Base-by-base conservation (phyloP, 163 green algal genomes). In the Scenedesmus sp. region DNA sequence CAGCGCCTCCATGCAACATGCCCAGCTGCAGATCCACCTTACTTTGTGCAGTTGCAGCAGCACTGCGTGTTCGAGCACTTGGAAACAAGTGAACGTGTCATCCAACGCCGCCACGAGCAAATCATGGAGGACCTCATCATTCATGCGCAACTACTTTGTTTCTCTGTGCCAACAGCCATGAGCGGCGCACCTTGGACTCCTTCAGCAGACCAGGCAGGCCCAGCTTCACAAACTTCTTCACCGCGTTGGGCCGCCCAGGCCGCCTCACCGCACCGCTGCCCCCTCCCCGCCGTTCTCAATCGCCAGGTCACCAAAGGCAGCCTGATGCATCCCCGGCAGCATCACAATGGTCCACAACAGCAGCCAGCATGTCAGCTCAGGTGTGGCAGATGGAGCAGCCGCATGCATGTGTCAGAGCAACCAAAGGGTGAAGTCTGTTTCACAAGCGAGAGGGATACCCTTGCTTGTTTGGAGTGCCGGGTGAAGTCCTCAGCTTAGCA, bases 151-250 rank as follows among this genome's bases (percentile, higher is more conserved):
- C 49, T 56, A n/a, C n/a, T n/a, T n/a, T n/a, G n/a, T n/a, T n/a
- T n/a, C n/a, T n/a, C n/a, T n/a, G n/a, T n/a, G n/a, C n/a, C n/a
- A n/a, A n/a, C n/a, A n/a, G n/a, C n/a, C n/a, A n/a, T n/a, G n/a
- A n/a, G 22, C 61, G 26, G 61, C 61, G 37, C 30, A 76, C 61
- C 65, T 76, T 76, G 65, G 65, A 76, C 30, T 76, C 65, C 65
- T 76, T 51, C 12, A 82, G 10, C 73, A 82, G 73, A 1, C 12
- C 5, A 5, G 73, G 73, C 30, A 89, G 68, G 1, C 85, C 85
- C 43, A 83, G 6, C 85, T 89, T 46, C 3, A 89, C 33, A 40
- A 61, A 89, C 24, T 53, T 53, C 35, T 49, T 46, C 13, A 89
- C 13, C 4, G 44, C 85, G 20, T n/a, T 83, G 16, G 85, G 65